Percentiles rank a stretch among this genome's conserved stretches.
phyloP scores from a whole-genome alignment of 2,329 filamentous ascomycete species.

The Fusarium falciforme region DNA sequence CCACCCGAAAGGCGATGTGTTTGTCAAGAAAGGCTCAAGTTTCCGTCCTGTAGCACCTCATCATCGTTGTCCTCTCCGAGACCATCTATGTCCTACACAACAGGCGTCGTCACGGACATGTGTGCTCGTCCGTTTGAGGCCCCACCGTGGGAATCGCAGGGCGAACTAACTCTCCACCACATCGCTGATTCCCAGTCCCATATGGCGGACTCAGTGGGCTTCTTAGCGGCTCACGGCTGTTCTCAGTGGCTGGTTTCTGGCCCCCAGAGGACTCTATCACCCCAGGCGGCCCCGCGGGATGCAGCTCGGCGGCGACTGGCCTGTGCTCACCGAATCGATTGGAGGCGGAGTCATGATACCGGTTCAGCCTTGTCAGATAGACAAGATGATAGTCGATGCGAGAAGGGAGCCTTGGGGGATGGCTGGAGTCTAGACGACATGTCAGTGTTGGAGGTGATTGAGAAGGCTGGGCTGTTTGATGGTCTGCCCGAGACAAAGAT shows the following conservation, averaged over 20 bases:
- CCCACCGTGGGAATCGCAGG: constrained; percentile 30
- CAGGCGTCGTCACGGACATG: background rate
- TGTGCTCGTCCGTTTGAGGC: constrained; percentile 25
- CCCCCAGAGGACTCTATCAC: constrained; percentile 20
- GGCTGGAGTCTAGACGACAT: background rate
- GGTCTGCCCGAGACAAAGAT: background rate
- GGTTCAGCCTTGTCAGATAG: constrained; percentile 39
- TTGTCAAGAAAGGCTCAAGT: background rate
- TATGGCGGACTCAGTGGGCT: constrained; percentile 22
- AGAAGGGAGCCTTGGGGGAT: constrained; percentile 9
- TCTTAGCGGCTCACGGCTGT: constrained; percentile 1
- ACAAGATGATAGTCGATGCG: constrained; percentile 18
- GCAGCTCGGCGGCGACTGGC: constrained; percentile 29
- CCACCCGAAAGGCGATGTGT: background rate
- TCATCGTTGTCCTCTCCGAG: constrained; percentile 1
- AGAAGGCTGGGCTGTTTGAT: background rate
- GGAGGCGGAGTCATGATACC: constrained; percentile 27
- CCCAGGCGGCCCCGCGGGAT: constrained; percentile 24
- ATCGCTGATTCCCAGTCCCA: constrained; percentile 30
- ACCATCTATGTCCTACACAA: constrained; percentile 8
- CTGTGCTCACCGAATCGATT: constrained; percentile 24
- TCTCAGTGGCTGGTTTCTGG: constrained; percentile 20
- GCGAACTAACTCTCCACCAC: constrained; percentile 39
- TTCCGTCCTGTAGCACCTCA: background rate
- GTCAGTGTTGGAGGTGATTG: background rate